These are phyloP conservation scores for Clonostachys byssicola DNA, from an alignment of 2,329 filamentous ascomycete genomes.

Conservation along the genomic window DNA sequence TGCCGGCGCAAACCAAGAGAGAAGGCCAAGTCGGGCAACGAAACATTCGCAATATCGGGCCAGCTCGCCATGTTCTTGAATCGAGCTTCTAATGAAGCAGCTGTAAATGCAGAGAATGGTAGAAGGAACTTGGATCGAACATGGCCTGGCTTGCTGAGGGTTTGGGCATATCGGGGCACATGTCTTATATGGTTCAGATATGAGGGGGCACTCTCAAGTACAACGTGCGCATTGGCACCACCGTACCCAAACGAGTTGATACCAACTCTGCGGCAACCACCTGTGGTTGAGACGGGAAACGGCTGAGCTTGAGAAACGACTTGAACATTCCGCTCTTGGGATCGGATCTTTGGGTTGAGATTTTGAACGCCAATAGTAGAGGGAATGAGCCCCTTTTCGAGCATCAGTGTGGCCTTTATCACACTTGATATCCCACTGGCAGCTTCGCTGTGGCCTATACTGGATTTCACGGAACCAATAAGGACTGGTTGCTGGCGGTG, in stretches of 20 bases:
- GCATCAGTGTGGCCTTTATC: slow-evolving; percentile 15
- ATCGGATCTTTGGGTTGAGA: slow-evolving; percentile 11
- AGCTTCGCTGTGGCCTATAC: slow-evolving; percentile 17
- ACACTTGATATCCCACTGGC: slow-evolving; percentile 16
- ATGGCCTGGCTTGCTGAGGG: no score
- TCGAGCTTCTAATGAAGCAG: no score
- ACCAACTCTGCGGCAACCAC: slow-evolving; percentile 1
- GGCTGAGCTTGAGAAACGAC: neutral
- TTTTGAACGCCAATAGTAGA: slow-evolving; percentile 14
- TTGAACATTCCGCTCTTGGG: neutral
- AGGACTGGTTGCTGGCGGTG: no score
- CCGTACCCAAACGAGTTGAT: slow-evolving; percentile 31
- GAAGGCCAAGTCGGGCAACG: no score
- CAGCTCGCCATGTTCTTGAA: no score
- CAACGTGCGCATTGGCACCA: slow-evolving; percentile 37
- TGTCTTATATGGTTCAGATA: no score
- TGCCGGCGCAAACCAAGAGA: no score
- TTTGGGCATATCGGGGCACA: no score
- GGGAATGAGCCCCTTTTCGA: slow-evolving; percentile 18
- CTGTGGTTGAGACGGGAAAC: no score
- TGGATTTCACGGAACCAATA: slow-evolving; percentile 33
- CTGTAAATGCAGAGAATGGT: no score
- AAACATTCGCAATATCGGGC: no score
- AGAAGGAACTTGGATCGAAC: no score
- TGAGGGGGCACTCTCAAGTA: slow-evolving; percentile 18